A percentile compares a stretch with the other conserved stretches of the same genome.
phyloP scores from a whole-genome alignment of 306 rosid genomes.

The Gastrolobium villosum region DNA sequence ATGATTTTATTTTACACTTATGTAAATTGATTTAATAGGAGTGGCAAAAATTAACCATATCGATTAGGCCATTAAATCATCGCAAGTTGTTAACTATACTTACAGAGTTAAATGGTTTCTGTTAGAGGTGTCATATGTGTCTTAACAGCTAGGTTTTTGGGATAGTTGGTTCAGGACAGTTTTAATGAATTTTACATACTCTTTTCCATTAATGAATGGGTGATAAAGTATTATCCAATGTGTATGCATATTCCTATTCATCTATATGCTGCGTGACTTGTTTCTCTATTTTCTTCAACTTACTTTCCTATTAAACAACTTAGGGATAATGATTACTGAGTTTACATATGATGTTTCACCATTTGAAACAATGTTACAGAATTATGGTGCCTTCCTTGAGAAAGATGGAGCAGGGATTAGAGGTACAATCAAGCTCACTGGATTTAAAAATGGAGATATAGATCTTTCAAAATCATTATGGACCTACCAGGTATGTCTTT shows the following conservation, averaged over 20 bases:
- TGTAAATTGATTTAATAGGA: neutral
- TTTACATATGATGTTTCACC: slow-evolving; percentile 41
- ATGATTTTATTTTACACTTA: no score
- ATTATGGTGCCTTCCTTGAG: slow-evolving; percentile 91
- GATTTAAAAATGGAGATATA: slow-evolving; percentile 75
- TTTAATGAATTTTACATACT: no score
- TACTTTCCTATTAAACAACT: slow-evolving; percentile 22
- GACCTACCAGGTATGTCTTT: slow-evolving; percentile 85
- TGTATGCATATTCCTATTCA: slow-evolving; percentile 15
- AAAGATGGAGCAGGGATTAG: slow-evolving; percentile 93
- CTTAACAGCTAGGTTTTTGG: no score
- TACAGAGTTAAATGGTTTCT: neutral
- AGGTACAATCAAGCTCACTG: slow-evolving; percentile 80
- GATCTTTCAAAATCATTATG: slow-evolving; percentile 80
- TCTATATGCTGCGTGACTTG: slow-evolving; percentile 21
- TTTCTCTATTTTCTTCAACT: slow-evolving; percentile 37
- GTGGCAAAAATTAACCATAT: neutral
- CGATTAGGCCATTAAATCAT: neutral
- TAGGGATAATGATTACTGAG: slow-evolving; percentile 40
- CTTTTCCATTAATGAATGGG: slow-evolving; percentile 9
- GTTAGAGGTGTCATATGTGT: no score
- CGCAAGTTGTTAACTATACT: neutral
- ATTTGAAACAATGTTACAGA: slow-evolving; percentile 61
- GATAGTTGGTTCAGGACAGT: no score
- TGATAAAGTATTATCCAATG: slow-evolving; percentile 19